These are phyloP conservation scores for Pleoardoris graminearum DNA, from an alignment of 2,329 filamentous ascomycete species.

Conservation along the genomic window DNA sequence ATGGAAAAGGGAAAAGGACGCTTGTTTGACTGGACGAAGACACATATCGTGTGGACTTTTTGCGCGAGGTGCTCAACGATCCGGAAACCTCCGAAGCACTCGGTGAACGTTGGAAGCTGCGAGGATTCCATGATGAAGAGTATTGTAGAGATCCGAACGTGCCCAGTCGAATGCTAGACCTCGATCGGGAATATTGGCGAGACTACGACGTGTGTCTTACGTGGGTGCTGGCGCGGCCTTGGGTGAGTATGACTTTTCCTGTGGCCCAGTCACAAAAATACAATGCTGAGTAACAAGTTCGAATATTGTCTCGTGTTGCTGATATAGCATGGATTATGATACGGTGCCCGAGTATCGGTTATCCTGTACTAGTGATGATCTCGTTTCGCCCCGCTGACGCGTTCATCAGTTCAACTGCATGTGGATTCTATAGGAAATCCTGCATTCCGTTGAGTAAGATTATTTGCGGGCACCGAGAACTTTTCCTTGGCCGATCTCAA, in stretches of 20 bases:
- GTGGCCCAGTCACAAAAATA: neutral
- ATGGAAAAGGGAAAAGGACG: neutral
- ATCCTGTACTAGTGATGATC: too few species aligned
- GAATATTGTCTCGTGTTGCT: too few species aligned
- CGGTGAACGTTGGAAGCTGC: too few species aligned
- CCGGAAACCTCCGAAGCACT: too few species aligned
- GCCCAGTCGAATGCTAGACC: too few species aligned
- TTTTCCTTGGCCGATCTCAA: neutral
- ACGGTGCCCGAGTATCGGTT: too few species aligned
- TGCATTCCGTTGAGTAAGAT: neutral
- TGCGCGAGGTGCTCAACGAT: too few species aligned
- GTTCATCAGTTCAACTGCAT: neutral
- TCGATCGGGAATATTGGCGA: neutral
- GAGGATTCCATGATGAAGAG: too few species aligned
- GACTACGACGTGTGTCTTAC: neutral
- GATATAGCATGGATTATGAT: too few species aligned
- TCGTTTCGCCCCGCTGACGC: too few species aligned
- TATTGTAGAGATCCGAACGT: too few species aligned
- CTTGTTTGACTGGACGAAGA: constrained; percentile 13
- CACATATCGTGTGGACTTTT: neutral
- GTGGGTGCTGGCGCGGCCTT: neutral
- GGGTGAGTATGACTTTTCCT: neutral
- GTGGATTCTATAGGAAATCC: neutral
- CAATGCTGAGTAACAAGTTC: too few species aligned
- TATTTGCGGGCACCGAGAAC: neutral